phyloP scores from a whole-genome alignment of 805 yeast species.

The Cyberlindnera maclurae region DNA sequence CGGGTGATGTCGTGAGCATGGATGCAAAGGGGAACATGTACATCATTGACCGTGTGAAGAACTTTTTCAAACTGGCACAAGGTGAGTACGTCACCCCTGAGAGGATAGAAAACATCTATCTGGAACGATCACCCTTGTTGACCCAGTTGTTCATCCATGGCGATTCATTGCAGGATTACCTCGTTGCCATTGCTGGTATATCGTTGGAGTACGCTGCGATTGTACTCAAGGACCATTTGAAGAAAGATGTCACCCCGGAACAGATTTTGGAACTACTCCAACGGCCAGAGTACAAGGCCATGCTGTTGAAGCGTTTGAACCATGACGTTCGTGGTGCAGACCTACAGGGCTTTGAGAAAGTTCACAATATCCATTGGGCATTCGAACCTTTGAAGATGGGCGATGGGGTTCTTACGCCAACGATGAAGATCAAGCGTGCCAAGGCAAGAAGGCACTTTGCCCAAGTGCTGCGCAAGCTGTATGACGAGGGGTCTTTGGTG shows the following conservation, averaged over 20 bases:
- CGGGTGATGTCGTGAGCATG: slow-evolving; percentile 58
- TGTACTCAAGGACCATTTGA: slow-evolving; percentile 13
- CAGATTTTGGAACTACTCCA: slow-evolving; percentile 11
- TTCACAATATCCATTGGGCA: slow-evolving; percentile 47
- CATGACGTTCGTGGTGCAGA: slow-evolving; percentile 21
- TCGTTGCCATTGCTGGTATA: slow-evolving; percentile 61
- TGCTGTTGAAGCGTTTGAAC: slow-evolving; percentile 16
- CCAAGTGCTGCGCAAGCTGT: slow-evolving; percentile 34
- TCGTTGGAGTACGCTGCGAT: slow-evolving; percentile 32
- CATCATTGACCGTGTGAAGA: slow-evolving; percentile 70
- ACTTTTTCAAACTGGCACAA: slow-evolving; percentile 62
- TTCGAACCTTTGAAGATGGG: slow-evolving; percentile 55
- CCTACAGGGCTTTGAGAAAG: slow-evolving; percentile 55
- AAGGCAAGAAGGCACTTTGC: slow-evolving; percentile 40
- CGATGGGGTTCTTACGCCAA: slow-evolving; percentile 62
- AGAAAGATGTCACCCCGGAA: slow-evolving; percentile 6
- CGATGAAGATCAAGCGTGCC: slow-evolving; percentile 49
- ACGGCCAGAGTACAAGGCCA: slow-evolving; percentile 16
- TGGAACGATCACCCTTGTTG: slow-evolving; percentile 43
- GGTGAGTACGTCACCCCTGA: slow-evolving; percentile 76
- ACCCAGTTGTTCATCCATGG: slow-evolving; percentile 60
- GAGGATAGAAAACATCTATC: slow-evolving; percentile 57
- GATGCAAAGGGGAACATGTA: slow-evolving; percentile 44
- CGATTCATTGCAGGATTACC: slow-evolving; percentile 45
- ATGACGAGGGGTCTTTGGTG: slow-evolving; percentile 41